phyloP scores from a whole-genome alignment of 2,329 filamentous ascomycete species.

The Lasiodiplodia sp. region DNA sequence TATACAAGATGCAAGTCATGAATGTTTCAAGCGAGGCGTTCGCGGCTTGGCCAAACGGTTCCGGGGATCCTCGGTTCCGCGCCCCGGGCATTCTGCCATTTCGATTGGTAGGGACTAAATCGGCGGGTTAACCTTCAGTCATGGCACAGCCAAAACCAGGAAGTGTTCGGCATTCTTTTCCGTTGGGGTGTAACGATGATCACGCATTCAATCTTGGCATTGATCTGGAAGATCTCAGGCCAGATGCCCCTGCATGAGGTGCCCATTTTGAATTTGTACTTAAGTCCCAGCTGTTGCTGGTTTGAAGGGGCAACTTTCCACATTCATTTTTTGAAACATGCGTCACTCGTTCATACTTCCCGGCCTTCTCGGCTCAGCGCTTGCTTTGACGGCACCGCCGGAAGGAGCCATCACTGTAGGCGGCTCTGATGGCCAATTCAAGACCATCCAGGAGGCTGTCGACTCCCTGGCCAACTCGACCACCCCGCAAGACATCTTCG shows the following conservation, averaged over 20 bases:
- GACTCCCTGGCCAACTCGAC: slow-evolving; percentile 58
- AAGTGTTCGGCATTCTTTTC: too few species aligned
- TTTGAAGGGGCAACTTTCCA: not conserved
- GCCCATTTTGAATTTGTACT: not conserved
- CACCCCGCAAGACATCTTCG: slow-evolving; percentile 63
- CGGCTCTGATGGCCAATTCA: slow-evolving; percentile 43
- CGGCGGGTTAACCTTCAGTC: too few species aligned
- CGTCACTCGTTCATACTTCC: not conserved
- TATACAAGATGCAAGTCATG: not conserved
- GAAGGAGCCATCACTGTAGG: slow-evolving; percentile 56
- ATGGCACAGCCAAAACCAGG: too few species aligned
- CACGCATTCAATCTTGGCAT: too few species aligned
- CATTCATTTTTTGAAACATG: slow-evolving; percentile 3
- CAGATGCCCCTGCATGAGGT: not conserved
- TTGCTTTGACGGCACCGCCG: slow-evolving; percentile 51
- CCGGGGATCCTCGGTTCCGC: not conserved
- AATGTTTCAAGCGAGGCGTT: not conserved
- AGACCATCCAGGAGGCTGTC: slow-evolving; percentile 60
- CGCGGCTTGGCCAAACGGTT: not conserved
- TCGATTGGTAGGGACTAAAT: too few species aligned
- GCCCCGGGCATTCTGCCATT: not conserved
- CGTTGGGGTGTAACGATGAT: too few species aligned
- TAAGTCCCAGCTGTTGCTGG: not conserved
- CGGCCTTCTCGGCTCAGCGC: not conserved
- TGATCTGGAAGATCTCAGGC: not conserved